Percentiles rank a stretch among this genome's conserved stretches.
Conservation (phyloP, 495 filamentous ascomycete genomes). For the Podospora conica region DNA sequence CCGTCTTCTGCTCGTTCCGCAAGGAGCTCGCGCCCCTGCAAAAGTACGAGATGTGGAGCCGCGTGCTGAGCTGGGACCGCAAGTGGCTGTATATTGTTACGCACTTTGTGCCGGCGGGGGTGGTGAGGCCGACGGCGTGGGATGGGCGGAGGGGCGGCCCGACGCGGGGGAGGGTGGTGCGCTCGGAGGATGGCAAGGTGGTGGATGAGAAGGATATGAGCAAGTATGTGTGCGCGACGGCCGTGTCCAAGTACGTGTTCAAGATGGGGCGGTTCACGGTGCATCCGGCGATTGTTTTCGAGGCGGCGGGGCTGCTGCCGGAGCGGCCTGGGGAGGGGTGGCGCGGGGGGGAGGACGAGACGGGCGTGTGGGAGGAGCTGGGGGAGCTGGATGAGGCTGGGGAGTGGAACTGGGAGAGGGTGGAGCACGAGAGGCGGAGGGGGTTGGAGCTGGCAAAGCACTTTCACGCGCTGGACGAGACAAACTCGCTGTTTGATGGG, state of each 20-base stretch:
- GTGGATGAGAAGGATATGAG: conserved; percentile 46
- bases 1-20: conserved; percentile 60
- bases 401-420: conserved; percentile 45
- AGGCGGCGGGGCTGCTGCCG: conserved; percentile 62
- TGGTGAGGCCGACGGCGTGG: conserved; percentile 42
- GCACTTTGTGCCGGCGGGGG: conserved; percentile 53
- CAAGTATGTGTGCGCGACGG: conserved; percentile 62
- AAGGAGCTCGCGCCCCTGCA: conserved; percentile 63
- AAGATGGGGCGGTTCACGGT: conserved; percentile 85
- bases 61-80: conserved; percentile 64
- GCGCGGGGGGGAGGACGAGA: conserved; percentile 34
- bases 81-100: conserved; percentile 48
- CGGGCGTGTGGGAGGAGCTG: conserved; percentile 28
- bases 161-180: conserved; percentile 16
- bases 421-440: conserved; percentile 40
- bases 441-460: conserved; percentile 44
- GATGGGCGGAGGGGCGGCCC: conserved; percentile 21
- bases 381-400: conserved; percentile 18
- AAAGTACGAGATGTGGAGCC: conserved; percentile 65
- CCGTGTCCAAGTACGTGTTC: conserved; percentile 80
- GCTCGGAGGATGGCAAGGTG: conserved; percentile 34
- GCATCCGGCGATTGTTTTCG: conserved; percentile 69
- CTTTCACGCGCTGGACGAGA: conserved; percentile 46
- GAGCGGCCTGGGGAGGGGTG: conserved; percentile 45
- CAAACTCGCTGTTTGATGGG: conserved; percentile 43